Base-by-base conservation (phyloP, 352 stramenopile genomes). In the Globisporangium spinosum region DNA sequence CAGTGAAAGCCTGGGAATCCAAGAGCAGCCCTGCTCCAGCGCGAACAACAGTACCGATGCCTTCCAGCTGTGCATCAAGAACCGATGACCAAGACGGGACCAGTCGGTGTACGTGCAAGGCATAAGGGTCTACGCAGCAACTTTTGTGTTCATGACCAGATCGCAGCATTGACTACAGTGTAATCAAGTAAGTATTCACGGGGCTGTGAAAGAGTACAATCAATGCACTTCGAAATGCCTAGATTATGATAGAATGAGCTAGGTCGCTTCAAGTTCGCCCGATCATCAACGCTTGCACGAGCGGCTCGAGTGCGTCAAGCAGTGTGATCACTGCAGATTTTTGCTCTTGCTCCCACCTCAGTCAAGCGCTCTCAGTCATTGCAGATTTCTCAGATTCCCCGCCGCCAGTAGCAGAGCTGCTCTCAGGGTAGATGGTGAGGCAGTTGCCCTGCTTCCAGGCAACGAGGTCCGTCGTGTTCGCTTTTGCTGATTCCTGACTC, bases 1-100 rank as follows among this genome's bases (percentile, higher is more conserved):
- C 73, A 6, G 75, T 78, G 32, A 90, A 80, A 6, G 72, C 66
- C 23, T 69, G 59, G 10, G 57, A 65, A 32, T 82, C 73, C 27
- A 93, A 62, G 59, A 67, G 65, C 4, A 83, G 58, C 1, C 83
- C 87, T 2, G 83, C 78, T 17, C 83, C 85, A 0, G 76, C 80
- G 32, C 85, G 80, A 34, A 79, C 75, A 15, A 90, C 75, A 13
- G 77, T 69, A 58, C 92, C 87, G 43, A 92, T 73, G 6, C 74
- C 78, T 76, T 94, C 88, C 40, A 78, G 62, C 79, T 95, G 49
- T 12, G 15, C 17, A 25, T 32, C 20, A 27, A 34, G 23, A 53
- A 43, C 40, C 62, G 8, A 58, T 58, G 23, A 1, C 9, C 25
- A 58, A 12, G 13, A 20, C 29, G 27, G 15, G 40, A 8, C 15